Percentiles rank a stretch among this genome's conserved stretches.
phyloP scores from a whole-genome alignment of 805 yeast genomes.

The Saccharomycopsis oosterbeekiorum region DNA sequence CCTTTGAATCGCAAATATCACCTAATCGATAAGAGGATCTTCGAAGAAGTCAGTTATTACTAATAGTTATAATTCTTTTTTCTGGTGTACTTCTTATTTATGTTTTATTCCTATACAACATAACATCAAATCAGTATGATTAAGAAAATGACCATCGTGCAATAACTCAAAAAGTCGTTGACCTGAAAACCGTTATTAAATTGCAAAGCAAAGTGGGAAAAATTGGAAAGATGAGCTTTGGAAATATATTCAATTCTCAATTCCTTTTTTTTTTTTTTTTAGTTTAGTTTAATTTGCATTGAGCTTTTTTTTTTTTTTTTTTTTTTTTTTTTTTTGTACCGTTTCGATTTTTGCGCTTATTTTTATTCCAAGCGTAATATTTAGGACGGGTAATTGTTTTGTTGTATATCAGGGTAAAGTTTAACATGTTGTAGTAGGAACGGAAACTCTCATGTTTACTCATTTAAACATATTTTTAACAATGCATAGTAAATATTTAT shows the following conservation, averaged over 20 bases:
- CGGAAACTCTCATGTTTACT: too few relatives aligned
- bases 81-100: neutral
- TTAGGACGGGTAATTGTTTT: neutral
- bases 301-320: neutral
- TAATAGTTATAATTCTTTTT: neutral
- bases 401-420: too few relatives aligned
- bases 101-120: conserved; percentile 1
- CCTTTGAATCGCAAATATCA: conserved; percentile 40
- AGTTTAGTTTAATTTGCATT: too few relatives aligned
- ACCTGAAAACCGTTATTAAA: too few relatives aligned
- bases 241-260: neutral
- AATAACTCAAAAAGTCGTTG: too few relatives aligned
- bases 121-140: neutral
- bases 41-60: conserved; percentile 35
- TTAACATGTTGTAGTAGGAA: too few relatives aligned
- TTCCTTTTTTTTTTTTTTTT: too few relatives aligned
- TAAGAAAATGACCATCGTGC: neutral
- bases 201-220: neutral
- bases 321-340: too few relatives aligned
- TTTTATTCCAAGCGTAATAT: too few relatives aligned
- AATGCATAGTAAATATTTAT: too few relatives aligned
- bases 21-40: conserved; percentile 33
- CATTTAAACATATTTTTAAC: too few relatives aligned
- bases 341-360: neutral
- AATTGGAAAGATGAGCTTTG: neutral